phyloP scores from a whole-genome alignment of 176 grass and related monocot species.

The Thinopyrum elongatum region DNA sequence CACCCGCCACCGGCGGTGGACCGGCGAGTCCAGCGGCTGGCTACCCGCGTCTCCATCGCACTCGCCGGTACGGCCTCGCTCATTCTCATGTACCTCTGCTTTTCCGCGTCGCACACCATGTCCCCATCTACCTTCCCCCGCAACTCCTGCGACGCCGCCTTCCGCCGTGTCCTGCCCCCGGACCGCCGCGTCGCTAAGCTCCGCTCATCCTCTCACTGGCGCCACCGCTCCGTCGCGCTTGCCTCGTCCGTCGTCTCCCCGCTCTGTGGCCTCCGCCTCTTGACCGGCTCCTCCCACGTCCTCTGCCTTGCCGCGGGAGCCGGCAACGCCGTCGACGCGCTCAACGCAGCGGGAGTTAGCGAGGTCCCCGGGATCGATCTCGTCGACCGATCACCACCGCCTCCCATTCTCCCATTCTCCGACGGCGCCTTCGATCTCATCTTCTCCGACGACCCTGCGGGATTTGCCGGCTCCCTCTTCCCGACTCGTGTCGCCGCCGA shows the following conservation, averaged over 20 bases:
- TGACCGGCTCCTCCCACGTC: slow-evolving; percentile 46
- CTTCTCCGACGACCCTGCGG: slow-evolving; percentile 47
- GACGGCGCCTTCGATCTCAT: slow-evolving; percentile 65
- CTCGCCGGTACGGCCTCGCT: slow-evolving; percentile 49
- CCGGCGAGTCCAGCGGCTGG: slow-evolving; percentile 14
- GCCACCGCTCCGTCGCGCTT: slow-evolving; percentile 23
- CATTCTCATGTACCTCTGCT: slow-evolving; percentile 45
- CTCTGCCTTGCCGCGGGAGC: slow-evolving; percentile 71
- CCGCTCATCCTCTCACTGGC: slow-evolving; percentile 43
- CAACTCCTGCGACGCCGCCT: slow-evolving; percentile 73
- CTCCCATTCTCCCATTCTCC: slow-evolving; percentile 43
- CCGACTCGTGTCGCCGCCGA: slow-evolving; percentile 50
- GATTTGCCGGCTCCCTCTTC: slow-evolving; percentile 54
- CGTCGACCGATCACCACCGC: slow-evolving; percentile 65
- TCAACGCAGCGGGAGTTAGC: slow-evolving; percentile 38
- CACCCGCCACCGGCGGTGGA: slow-evolving; percentile 44
- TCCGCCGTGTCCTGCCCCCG: slow-evolving; percentile 48
- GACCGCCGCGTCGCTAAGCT: slow-evolving; percentile 52
- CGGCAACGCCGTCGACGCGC: slow-evolving; percentile 57
- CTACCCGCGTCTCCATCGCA: slow-evolving; percentile 24
- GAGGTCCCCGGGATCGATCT: slow-evolving; percentile 58
- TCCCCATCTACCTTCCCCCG: slow-evolving; percentile 29
- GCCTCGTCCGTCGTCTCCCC: slow-evolving; percentile 17
- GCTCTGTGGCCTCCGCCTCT: slow-evolving; percentile 40
- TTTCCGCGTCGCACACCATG: slow-evolving; percentile 7